Conservation (phyloP, 139 green algal species). For the Auxenochlorella protothecoides region DNA sequence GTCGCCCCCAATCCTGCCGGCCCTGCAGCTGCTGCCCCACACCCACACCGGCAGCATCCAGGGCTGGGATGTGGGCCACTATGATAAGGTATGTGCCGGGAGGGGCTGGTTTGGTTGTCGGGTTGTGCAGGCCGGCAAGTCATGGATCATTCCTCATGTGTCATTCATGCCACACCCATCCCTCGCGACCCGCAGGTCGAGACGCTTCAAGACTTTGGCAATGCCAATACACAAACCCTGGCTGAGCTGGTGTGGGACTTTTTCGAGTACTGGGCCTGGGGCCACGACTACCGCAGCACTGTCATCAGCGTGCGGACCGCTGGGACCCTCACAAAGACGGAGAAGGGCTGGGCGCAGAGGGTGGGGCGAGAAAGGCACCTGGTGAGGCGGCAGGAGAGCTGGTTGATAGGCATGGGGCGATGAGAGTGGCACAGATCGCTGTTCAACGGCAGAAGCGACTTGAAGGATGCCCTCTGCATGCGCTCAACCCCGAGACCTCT, state of each 20-base stretch:
- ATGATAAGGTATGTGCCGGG: conserved; percentile 30
- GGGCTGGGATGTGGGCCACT: conserved; percentile 59
- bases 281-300: conserved; percentile 71
- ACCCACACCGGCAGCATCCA: conserved; percentile 30
- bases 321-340: conserved; percentile 54
- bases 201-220: conserved; percentile 51
- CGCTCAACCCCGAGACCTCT: too few species aligned
- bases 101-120: too few species aligned
- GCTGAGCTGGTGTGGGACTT: conserved; percentile 73
- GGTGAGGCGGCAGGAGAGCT: conserved; percentile 17
- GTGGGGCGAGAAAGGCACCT: conserved; percentile 84
- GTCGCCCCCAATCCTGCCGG: conserved; percentile 71
- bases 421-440: too few species aligned
- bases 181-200: conserved; percentile 18
- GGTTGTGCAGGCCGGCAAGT: too few species aligned
- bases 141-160: too few species aligned
- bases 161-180: too few species aligned
- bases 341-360: conserved; percentile 84
- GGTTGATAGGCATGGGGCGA: too few species aligned
- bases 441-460: too few species aligned
- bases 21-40: conserved; percentile 53
- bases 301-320: conserved; percentile 69
- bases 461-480: too few species aligned
- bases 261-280: conserved; percentile 87
- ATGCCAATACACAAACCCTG: conserved; percentile 65